Percentiles rank a stretch among this genome's conserved stretches.
phyloP scores from a whole-genome alignment of 23 red algal species.

The Cyanidium caldarium region DNA sequence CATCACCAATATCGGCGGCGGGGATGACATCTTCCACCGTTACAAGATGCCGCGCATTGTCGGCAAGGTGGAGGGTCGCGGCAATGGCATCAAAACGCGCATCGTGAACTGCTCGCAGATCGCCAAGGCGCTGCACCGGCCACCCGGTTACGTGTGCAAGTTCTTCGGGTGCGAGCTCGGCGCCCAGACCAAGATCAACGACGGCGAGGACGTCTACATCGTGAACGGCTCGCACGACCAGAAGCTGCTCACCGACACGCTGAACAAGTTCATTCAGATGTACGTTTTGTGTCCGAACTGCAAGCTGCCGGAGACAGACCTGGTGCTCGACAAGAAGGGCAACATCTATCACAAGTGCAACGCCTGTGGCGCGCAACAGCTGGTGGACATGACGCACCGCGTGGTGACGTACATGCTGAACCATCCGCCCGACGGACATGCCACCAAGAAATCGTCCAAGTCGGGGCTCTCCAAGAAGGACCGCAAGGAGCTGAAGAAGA shows the following conservation, averaged over 20 bases:
- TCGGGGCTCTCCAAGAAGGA: conserved; percentile 36
- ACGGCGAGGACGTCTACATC: conserved; percentile 75
- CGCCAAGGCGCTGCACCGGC: conserved; percentile 75
- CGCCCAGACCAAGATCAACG: conserved; percentile 95
- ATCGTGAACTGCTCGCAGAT: conserved; percentile 87
- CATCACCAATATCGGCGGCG: conserved; percentile 59
- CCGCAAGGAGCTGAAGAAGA: conserved; percentile 35
- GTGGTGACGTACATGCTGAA: conserved; percentile 81
- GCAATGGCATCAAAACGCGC: conserved; percentile 85
- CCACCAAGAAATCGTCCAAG: neutral
- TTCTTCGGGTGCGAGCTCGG: conserved; percentile 96
- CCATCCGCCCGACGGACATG: conserved; percentile 72
- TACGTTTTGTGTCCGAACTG: conserved; percentile 76
- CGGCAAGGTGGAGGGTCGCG: conserved; percentile 76
- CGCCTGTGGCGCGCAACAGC: conserved; percentile 50
- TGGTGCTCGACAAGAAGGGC: conserved; percentile 69
- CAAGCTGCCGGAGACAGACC: conserved; percentile 89
- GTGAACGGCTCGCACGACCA: conserved; percentile 78
- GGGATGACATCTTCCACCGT: conserved; percentile 72
- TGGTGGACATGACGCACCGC: conserved; percentile 91
- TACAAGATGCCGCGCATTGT: conserved; percentile 93
- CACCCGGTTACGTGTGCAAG: conserved; percentile 96
- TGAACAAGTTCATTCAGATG: conserved; percentile 83
- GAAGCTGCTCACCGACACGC: conserved; percentile 39
- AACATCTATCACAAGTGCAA: conserved; percentile 78